phyloP scores from a whole-genome alignment of 192 early-diverging fungal species.

The Umbelopsis vinacea region DNA sequence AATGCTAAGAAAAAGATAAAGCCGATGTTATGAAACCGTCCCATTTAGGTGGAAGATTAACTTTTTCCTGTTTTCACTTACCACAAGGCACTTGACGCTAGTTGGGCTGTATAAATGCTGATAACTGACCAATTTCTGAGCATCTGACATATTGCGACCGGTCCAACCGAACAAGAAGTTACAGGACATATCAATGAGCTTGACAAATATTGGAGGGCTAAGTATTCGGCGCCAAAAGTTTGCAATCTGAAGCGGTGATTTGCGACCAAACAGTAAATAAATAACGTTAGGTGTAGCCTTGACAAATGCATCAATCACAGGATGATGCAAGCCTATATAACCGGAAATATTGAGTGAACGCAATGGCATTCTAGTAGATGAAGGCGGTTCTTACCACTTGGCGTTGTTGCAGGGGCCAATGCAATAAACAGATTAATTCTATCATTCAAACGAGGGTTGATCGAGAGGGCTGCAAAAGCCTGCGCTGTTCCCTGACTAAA shows the following conservation, averaged over 20 bases:
- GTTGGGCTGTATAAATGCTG: conserved; percentile 88
- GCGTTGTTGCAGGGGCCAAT: conserved; percentile 89
- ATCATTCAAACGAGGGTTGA: conserved; percentile 78
- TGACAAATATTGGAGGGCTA: conserved; percentile 72
- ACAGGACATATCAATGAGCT: conserved; percentile 71
- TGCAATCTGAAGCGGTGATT: conserved; percentile 74
- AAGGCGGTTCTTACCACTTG: conserved; percentile 47
- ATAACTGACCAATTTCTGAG: conserved; percentile 80
- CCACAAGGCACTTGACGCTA: conserved; percentile 89
- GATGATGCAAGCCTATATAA: conserved; percentile 71
- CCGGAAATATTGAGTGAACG: too few relatives aligned
- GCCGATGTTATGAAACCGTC: too few relatives aligned
- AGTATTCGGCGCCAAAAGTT: conserved; percentile 87
- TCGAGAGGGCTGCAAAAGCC: conserved; percentile 84
- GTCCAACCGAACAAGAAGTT: conserved; percentile 87
- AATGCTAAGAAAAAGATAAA: conserved; percentile 57
- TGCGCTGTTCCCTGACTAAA: conserved; percentile 95
- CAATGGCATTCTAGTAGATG: background rate
- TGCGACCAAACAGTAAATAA: conserved; percentile 88
- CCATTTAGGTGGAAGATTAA: too few relatives aligned
- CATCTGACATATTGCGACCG: conserved; percentile 64
- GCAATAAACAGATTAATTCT: conserved; percentile 90
- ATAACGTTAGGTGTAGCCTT: conserved; percentile 86
- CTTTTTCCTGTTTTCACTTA: conserved; percentile 31
- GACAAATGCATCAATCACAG: conserved; percentile 78